A percentile compares a stretch with the other conserved stretches of the same genome.
phyloP scores from a whole-genome alignment of 2,329 filamentous ascomycete species.

The Trichoderma koningiopsis region DNA sequence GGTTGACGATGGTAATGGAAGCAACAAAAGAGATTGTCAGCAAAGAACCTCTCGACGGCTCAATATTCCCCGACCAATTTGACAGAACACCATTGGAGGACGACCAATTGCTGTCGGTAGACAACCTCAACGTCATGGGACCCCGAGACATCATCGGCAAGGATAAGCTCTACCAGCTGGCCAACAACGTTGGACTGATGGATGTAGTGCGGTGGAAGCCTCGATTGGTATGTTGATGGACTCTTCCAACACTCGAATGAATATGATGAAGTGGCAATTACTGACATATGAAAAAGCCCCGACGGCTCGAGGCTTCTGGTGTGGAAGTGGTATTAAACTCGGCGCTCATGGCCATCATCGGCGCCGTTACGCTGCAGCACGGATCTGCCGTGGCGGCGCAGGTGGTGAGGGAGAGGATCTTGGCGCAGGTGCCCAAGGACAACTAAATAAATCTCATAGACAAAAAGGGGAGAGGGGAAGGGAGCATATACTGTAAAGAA shows the following conservation, averaged over 20 bases:
- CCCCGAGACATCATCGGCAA: conserved; percentile 66
- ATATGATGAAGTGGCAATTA: conserved; percentile 22
- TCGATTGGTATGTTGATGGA: conserved; percentile 63
- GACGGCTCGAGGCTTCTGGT: conserved; percentile 73
- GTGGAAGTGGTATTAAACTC: conserved; percentile 73
- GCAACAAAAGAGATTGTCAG: conserved; percentile 44
- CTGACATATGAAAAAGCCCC: conserved; percentile 45
- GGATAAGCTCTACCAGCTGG: conserved; percentile 67
- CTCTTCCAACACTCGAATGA: not conserved
- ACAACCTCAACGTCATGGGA: conserved; percentile 66
- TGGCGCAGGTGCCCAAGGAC: conserved; percentile 45
- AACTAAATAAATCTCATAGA: conserved; percentile 7
- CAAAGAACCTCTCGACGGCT: conserved; percentile 34
- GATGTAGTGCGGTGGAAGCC: conserved; percentile 88
- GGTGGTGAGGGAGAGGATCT: conserved; percentile 74
- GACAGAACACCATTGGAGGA: conserved; percentile 69
- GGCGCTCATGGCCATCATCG: conserved; percentile 81
- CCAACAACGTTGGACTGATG: conserved; percentile 68
- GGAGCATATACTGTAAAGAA: not conserved
- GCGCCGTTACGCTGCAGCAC: conserved; percentile 85
- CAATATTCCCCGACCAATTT: conserved; percentile 47
- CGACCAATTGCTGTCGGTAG: conserved; percentile 69
- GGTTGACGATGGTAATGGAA: conserved; percentile 44
- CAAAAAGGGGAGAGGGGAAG: not conserved
- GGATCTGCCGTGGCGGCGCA: conserved; percentile 77